A percentile compares a stretch with the other conserved stretches of the same genome.
These are phyloP conservation scores for Alternaria arborescens DNA, from an alignment of 2,329 filamentous ascomycete species.

Conservation along the genomic window DNA sequence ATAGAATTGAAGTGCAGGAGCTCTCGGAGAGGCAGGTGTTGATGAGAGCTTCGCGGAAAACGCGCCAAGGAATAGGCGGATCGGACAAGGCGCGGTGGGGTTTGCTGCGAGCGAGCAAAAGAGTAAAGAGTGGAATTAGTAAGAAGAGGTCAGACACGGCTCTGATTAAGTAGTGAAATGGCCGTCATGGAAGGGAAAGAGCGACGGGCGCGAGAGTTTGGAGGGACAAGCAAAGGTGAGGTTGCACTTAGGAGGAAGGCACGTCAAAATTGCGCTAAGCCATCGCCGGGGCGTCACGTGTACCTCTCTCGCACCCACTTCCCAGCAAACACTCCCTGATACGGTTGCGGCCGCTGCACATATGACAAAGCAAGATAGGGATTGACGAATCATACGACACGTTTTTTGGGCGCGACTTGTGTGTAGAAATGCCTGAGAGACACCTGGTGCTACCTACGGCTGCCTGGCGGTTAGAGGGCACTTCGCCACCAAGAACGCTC, in stretches of 20 bases:
- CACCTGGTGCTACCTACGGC: constrained; percentile 42
- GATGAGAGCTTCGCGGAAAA: constrained; percentile 40
- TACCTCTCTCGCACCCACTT: background rate
- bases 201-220: constrained; percentile 30
- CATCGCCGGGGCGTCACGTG: constrained; percentile 29
- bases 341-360: constrained; percentile 1
- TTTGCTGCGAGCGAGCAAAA: constrained; percentile 19
- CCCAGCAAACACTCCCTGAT: constrained; percentile 9
- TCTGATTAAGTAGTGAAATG: constrained; percentile 43
- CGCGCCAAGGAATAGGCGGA: constrained; percentile 41
- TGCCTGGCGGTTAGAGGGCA: constrained; percentile 37
- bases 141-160: constrained; percentile 33
- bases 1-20: constrained; percentile 24
- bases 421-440: constrained; percentile 27
- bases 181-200: constrained; percentile 41
- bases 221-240: constrained; percentile 26
- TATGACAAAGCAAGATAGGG: constrained; percentile 21
- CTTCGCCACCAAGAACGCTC: constrained; percentile 25
- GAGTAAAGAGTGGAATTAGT: constrained; percentile 30
- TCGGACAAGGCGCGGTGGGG: constrained; percentile 31
- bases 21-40: constrained; percentile 29
- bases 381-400: constrained; percentile 24
- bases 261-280: constrained; percentile 22
- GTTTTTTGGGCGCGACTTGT: constrained; percentile 8
- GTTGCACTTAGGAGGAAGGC: constrained; percentile 24